These are phyloP conservation scores for Talaromyces sp. DNA, from an alignment of 2,329 filamentous ascomycete species.

Conservation along the genomic window DNA sequence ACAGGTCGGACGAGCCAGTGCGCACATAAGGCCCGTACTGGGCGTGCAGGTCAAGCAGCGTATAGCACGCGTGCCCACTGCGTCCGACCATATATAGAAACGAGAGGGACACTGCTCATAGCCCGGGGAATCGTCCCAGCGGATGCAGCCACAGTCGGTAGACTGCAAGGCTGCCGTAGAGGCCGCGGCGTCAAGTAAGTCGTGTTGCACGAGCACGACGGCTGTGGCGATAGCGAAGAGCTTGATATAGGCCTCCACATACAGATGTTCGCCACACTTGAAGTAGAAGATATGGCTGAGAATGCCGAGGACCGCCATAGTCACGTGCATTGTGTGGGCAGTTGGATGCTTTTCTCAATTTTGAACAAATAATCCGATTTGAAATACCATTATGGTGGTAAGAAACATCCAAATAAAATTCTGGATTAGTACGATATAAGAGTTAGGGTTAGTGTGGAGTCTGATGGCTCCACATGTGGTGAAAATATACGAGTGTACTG, in stretches of 20 bases:
- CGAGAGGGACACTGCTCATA: not conserved
- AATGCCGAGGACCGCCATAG: not conserved
- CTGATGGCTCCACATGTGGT: too few relatives aligned
- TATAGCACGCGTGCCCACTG: too few relatives aligned
- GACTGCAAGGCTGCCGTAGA: not conserved
- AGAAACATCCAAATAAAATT: too few relatives aligned
- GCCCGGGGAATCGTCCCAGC: not conserved
- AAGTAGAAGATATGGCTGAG: not conserved
- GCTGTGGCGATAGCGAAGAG: too few relatives aligned
- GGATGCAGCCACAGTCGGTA: not conserved
- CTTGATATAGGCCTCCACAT: not conserved
- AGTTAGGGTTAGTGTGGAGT: too few relatives aligned
- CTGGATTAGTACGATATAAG: too few relatives aligned
- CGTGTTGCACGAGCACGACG: not conserved
- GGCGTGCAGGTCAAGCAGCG: constrained; percentile 53
- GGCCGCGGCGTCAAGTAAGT: too few relatives aligned
- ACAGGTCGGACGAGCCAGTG: constrained; percentile 55
- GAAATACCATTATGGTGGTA: too few relatives aligned
- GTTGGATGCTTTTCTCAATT: too few relatives aligned
- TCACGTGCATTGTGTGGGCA: too few relatives aligned
- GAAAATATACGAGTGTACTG: too few relatives aligned
- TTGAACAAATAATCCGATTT: too few relatives aligned
- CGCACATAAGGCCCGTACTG: constrained; percentile 70
- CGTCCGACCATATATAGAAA: not conserved
- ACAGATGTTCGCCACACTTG: not conserved